A percentile compares a stretch with the other conserved stretches of the same genome.
These are phyloP conservation scores for Phyllosticta citrichinensis DNA, from an alignment of 2,329 filamentous ascomycete genomes.

Conservation along the genomic window DNA sequence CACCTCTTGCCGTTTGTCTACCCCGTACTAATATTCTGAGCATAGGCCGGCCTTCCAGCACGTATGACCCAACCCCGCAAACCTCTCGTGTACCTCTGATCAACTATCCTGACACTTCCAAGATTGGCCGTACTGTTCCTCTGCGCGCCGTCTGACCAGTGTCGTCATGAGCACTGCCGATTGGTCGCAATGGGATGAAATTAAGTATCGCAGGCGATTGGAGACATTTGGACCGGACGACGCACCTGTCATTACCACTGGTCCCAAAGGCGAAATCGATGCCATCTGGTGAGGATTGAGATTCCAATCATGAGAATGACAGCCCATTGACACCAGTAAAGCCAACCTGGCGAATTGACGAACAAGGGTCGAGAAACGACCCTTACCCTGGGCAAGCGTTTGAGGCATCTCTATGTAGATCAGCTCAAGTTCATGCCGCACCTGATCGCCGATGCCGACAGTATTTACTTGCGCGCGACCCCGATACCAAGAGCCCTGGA, in stretches of 20 bases:
- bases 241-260: conserved; percentile 55
- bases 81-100: conserved; percentile 14
- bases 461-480: conserved; percentile 38
- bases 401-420: conserved; percentile 40
- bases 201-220: conserved; percentile 60
- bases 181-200: conserved; percentile 44
- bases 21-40: neutral
- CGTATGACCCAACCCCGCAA: conserved; percentile 25
- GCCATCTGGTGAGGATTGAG: conserved; percentile 58
- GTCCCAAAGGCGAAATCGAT: conserved; percentile 62
- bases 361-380: conserved; percentile 41
- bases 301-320: neutral
- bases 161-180: conserved; percentile 47
- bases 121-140: conserved; percentile 86
- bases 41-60: conserved; percentile 39
- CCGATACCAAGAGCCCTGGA: conserved; percentile 42
- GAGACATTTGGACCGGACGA: conserved; percentile 68
- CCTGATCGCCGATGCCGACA: conserved; percentile 31
- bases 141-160: conserved; percentile 59
- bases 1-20: neutral
- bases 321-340: conserved; percentile 9
- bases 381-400: conserved; percentile 36
- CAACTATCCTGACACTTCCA: conserved; percentile 8
- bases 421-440: conserved; percentile 40
- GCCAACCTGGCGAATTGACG: conserved; percentile 40